Conservation (phyloP, 768 basidiomycete genomes). For the Termitomyces heimii region DNA sequence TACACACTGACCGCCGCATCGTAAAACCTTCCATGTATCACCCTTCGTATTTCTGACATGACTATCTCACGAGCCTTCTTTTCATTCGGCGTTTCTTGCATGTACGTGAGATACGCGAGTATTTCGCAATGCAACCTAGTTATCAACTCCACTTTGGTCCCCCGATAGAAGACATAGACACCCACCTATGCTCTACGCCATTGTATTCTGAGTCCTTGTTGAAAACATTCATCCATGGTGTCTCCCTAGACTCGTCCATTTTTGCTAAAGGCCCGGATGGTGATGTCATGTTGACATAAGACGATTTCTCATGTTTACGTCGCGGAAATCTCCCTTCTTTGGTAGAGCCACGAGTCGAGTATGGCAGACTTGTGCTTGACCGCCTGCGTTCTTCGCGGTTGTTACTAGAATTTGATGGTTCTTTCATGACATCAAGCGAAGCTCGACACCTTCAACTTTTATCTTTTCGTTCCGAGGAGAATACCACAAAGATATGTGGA, state of each 20-base stretch:
- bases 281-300: neutral
- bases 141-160: neutral
- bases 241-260: constrained; percentile 2
- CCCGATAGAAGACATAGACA: neutral
- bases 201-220: constrained; percentile 9
- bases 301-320: neutral
- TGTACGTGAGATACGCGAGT: constrained; percentile 46
- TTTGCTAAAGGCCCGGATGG: neutral
- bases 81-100: constrained; percentile 50
- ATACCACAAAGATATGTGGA: neutral
- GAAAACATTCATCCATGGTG: constrained; percentile 15
- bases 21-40: constrained; percentile 38
- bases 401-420: constrained; percentile 7
- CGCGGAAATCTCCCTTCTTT: neutral
- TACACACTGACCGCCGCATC: constrained; percentile 47
- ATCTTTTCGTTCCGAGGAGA: neutral
- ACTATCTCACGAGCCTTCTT: constrained; percentile 37
- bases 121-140: constrained; percentile 62
- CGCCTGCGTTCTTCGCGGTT: constrained; percentile 9
- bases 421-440: constrained; percentile 8
- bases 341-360: neutral
- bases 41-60: constrained; percentile 37
- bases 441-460: neutral
- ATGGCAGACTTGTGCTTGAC: neutral
- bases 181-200: constrained; percentile 24